These are phyloP conservation scores for Pythium utonaiense DNA, from an alignment of 352 stramenopile genomes.

Conservation along the genomic window DNA sequence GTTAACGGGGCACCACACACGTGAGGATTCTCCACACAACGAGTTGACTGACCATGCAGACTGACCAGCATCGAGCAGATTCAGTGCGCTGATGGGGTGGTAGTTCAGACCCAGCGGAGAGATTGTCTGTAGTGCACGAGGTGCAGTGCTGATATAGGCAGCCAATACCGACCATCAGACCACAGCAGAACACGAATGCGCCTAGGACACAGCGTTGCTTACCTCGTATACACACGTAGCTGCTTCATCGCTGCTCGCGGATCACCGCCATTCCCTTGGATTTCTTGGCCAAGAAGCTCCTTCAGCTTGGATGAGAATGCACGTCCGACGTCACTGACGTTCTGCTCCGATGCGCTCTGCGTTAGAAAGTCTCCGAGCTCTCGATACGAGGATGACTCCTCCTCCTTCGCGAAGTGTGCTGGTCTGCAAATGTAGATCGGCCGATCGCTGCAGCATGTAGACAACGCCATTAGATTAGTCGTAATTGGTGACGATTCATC, in stretches of 20 bases:
- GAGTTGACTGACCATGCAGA: background rate
- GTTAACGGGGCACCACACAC: background rate
- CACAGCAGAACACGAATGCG: too few relatives aligned
- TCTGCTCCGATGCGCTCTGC: background rate
- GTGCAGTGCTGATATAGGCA: constrained; percentile 26
- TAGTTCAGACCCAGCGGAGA: constrained; percentile 35
- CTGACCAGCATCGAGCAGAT: constrained; percentile 37
- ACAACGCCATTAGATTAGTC: too few relatives aligned
- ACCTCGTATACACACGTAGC: constrained; percentile 41
- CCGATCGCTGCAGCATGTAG: constrained; percentile 22
- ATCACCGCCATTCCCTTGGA: background rate
- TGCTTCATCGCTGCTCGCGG: constrained; percentile 16
- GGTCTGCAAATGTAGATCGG: constrained; percentile 44
- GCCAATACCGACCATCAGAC: too few relatives aligned
- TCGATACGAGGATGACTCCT: constrained; percentile 22
- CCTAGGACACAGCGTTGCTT: background rate
- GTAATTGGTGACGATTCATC: too few relatives aligned
- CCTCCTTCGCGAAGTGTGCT: constrained; percentile 30
- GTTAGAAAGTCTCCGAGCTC: constrained; percentile 18
- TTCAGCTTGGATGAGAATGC: constrained; percentile 28
- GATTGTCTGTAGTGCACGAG: constrained; percentile 40
- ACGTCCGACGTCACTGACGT: constrained; percentile 19
- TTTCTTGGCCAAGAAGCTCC: constrained; percentile 26
- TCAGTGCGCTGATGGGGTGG: constrained; percentile 39
- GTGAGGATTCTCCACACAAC: background rate